Base-by-base conservation (phyloP, 352 stramenopile genomes). In the Aphanomyces euteiches region DNA sequence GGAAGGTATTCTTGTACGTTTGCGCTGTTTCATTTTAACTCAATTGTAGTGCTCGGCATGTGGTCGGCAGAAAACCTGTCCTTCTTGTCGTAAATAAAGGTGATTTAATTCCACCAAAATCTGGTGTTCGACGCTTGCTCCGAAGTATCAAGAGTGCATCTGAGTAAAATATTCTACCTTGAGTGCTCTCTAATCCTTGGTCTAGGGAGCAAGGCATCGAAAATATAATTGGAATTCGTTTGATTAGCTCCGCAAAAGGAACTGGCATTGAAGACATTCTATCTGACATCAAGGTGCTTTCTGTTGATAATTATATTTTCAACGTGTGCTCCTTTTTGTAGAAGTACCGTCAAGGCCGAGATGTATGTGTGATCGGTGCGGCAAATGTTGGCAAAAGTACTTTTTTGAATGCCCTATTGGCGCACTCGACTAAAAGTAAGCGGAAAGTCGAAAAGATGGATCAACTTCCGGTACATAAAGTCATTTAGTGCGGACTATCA, bases 341-440 rank as follows among this genome's bases (percentile, higher is more conserved):
- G 67, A 92, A 92, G 72, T 79, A 83, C 64, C 81, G 80, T 45
- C 74, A 96, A 53, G 81, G 84, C 38, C 79, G 88, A 12, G 91
- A 96, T 70, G 79, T 98, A 34, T 97, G 94, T 75, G 88, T 98
- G 0, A 83, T 98, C 3, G 92, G 92, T 40, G 88, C 90, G 6
- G 92, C 90, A 17, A 98, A 98, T 73, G 92, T 96, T 7, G 92
- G 92, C 70, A 98, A 98, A 75, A 94, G 82, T 61, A 96, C 89
- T 54, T 97, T 98, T 70, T 77, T 98, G 34, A 98, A 98, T 78
- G 87, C 88, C 53, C 85, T 97, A 61, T 80, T 98, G 73, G 82
- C 89, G 58, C 64, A 70, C 39, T 34, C 53, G 37, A 61, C 43
- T 37, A 61, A 61, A 39, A 61, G 47, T 36, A 61, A 70, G 28